Base-by-base conservation (phyloP, 2,329 filamentous ascomycete species). In the Cladorrhinum sp. region DNA sequence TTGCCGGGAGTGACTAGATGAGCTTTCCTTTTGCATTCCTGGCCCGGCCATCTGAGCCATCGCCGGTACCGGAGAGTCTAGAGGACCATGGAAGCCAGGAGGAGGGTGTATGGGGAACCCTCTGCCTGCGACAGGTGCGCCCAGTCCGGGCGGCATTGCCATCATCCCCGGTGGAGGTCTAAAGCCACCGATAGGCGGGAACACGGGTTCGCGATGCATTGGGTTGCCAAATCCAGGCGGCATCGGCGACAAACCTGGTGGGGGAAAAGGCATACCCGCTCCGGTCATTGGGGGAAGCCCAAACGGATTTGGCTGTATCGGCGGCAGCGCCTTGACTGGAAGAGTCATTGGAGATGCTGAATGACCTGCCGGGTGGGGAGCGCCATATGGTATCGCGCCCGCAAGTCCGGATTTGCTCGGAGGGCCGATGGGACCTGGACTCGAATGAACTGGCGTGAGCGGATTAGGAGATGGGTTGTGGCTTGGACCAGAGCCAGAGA, bases 1-100 rank as follows among this genome's bases (percentile, higher is more conserved):
- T 67, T 96, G 91, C 64, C 92, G 84, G 8, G 89, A 89, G 74
- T 96, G 92, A 4, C 83, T 73, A 7, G 79, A 73, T 18, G 73
- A 75, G 55, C 72, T 71, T 58, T 78, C 78, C 64, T 71, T 73
- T 26, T 67, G 69, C 54, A 65, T 64, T 61, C 61, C 69, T 63
- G 46, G 60, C 9, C 72, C 72, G 65, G 80, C 79, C 24, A 71
- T 67, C 62, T 76, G 76, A 30, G 74, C 73, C 67, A 80, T 73
- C 48, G 68, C 69, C 7, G 72, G 69, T 9, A 80, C 60, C 8
- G 73, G 71, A 57, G 80, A 80, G 23, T 75, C 72, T 56, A 77
- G 68, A 18, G 76, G 74, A 46, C 78, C 78, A 28, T 73, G 72
- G 64, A 86, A 86, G 4, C 83, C 84, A 36, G 86, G 84, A 16